Percentiles rank a stretch among this genome's conserved stretches.
phyloP scores from a whole-genome alignment of 805 yeast genomes.

The Ogataea methanolica region DNA sequence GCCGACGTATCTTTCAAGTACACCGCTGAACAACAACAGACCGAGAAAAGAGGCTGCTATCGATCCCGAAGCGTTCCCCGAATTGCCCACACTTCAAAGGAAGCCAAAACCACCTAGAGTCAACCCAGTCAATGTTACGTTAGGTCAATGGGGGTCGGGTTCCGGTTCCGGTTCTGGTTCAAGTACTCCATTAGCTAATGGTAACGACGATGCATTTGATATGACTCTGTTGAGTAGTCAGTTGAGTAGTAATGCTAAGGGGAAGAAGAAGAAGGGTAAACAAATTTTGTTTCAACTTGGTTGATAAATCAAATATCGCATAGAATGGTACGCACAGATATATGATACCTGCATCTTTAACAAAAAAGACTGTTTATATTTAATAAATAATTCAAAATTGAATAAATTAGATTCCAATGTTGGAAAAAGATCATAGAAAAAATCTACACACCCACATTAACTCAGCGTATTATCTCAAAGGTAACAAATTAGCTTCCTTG shows the following conservation, averaged over 20 bases:
- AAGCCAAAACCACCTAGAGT: slow-evolving; percentile 55
- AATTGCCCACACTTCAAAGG: slow-evolving; percentile 35
- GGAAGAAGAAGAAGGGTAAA: slow-evolving; percentile 45
- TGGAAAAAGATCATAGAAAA: too few relatives aligned
- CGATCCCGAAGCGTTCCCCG: slow-evolving; percentile 27
- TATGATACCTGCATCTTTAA: too few relatives aligned
- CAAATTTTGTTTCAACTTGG: slow-evolving; percentile 51
- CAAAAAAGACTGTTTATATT: too few relatives aligned
- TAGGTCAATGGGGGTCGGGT: slow-evolving; percentile 31
- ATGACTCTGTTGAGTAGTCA: slow-evolving; percentile 17
- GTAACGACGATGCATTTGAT: slow-evolving; percentile 17
- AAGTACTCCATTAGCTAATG: slow-evolving; percentile 3
- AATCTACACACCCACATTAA: not conserved
- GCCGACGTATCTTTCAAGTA: slow-evolving; percentile 10
- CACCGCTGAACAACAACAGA: not conserved
- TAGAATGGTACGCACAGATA: too few relatives aligned
- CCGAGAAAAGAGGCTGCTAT: slow-evolving; percentile 3
- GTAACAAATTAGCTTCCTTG: slow-evolving; percentile 56
- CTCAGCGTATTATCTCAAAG: slow-evolving; percentile 35
- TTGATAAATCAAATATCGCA: slow-evolving; percentile 4
- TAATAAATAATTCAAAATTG: too few relatives aligned
- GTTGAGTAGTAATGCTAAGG: slow-evolving; percentile 22
- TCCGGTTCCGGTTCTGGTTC: not conserved
- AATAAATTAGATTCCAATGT: slow-evolving; percentile 6
- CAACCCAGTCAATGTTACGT: slow-evolving; percentile 36